A percentile compares a stretch with the other conserved stretches of the same genome.
Conservation (phyloP, 83 land plant genomes). For the Isoetes engelmannii region DNA sequence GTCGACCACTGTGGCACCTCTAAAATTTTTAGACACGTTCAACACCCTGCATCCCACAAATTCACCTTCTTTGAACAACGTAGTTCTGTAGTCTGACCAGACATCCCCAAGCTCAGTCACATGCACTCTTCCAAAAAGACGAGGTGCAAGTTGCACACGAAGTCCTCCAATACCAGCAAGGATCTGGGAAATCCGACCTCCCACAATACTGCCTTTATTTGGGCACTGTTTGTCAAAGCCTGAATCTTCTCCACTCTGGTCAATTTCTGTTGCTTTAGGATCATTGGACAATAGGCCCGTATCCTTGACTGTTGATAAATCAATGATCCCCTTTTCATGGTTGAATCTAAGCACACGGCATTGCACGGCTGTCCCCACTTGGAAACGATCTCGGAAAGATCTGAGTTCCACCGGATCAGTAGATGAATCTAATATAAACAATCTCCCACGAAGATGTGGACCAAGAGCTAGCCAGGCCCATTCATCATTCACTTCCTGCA, state of each 20-base stretch:
- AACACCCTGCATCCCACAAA: constrained; percentile 78
- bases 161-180: constrained; percentile 77
- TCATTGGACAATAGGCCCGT: neutral
- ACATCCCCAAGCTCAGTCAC: constrained; percentile 57
- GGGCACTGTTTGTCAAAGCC: constrained; percentile 8
- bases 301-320: constrained; percentile 30
- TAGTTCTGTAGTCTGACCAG: constrained; percentile 54
- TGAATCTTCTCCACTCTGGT: too few relatives aligned
- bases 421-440: constrained; percentile 72
- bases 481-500: constrained; percentile 60
- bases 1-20: constrained; percentile 52
- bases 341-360: constrained; percentile 50
- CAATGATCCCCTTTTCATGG: constrained; percentile 47
- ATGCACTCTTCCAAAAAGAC: constrained; percentile 74
- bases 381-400: constrained; percentile 47
- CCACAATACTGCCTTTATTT: constrained; percentile 51
- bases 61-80: constrained; percentile 58
- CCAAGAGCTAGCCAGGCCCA: constrained; percentile 69
- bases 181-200: constrained; percentile 58
- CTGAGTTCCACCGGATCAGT: constrained; percentile 58
- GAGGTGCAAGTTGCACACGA: constrained; percentile 64
- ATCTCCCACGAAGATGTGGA: constrained; percentile 53
- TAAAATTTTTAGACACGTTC: constrained; percentile 33
- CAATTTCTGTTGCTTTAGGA: constrained; percentile 1
- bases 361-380: constrained; percentile 50